phyloP scores from a whole-genome alignment of 768 basidiomycete genomes.

The Boletus barrowsii region DNA sequence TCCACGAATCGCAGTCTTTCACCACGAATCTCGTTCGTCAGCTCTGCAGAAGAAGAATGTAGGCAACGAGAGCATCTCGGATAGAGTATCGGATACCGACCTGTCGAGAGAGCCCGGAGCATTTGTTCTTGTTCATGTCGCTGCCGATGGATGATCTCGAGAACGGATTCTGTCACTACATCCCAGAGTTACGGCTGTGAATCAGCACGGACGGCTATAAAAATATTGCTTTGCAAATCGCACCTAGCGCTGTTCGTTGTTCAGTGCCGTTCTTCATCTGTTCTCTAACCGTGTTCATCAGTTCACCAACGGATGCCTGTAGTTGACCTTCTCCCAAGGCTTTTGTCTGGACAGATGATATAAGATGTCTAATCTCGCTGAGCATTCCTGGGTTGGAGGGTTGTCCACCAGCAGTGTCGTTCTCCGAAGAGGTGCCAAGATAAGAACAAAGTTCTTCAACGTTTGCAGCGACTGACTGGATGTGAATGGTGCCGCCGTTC shows the following conservation, averaged over 20 bases:
- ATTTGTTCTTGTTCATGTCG: slow-evolving; percentile 70
- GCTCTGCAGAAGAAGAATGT: slow-evolving; percentile 42
- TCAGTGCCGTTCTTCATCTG: slow-evolving; percentile 39
- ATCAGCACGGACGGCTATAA: slow-evolving; percentile 9
- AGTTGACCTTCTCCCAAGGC: slow-evolving; percentile 31
- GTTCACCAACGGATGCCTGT: slow-evolving; percentile 33
- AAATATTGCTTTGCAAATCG: slow-evolving; percentile 10
- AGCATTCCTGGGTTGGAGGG: slow-evolving; percentile 29
- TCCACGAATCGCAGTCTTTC: slow-evolving; percentile 86
- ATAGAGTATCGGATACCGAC: slow-evolving; percentile 35
- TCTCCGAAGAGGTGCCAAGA: slow-evolving; percentile 40
- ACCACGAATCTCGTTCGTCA: slow-evolving; percentile 81
- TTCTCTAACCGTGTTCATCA: slow-evolving; percentile 40
- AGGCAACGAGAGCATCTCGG: not conserved
- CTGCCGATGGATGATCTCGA: slow-evolving; percentile 64
- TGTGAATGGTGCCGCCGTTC: slow-evolving; percentile 69
- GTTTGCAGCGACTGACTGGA: slow-evolving; percentile 56
- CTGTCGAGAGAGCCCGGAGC: slow-evolving; percentile 61
- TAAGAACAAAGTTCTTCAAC: slow-evolving; percentile 59
- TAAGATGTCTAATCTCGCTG: slow-evolving; percentile 33
- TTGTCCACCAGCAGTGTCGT: slow-evolving; percentile 9
- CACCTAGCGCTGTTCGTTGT: slow-evolving; percentile 39
- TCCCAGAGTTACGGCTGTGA: slow-evolving; percentile 3
- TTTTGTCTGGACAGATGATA: slow-evolving; percentile 33
- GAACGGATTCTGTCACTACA: slow-evolving; percentile 55